phyloP scores from a whole-genome alignment of 148 eudicot species.

The Camellia granthamiana region DNA sequence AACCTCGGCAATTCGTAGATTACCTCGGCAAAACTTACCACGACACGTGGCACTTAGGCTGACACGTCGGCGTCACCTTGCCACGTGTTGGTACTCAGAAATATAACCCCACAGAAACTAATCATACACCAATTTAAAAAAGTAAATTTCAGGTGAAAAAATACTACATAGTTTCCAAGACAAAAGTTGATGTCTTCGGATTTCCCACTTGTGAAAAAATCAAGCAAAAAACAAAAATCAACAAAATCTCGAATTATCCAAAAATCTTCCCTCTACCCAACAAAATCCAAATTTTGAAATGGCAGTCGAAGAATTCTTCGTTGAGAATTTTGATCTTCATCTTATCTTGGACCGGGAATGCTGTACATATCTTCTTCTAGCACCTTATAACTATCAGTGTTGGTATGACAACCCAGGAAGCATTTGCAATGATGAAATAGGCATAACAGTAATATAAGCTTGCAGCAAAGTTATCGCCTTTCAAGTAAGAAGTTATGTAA shows the following conservation, averaged over 20 bases:
- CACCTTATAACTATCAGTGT: conserved; percentile 51
- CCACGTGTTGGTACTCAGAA: too few relatives aligned
- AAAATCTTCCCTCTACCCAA: background rate
- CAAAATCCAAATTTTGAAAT: background rate
- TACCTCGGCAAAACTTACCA: too few relatives aligned
- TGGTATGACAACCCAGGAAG: conserved; percentile 73
- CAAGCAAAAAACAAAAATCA: background rate
- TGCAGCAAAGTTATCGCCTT: conserved; percentile 69
- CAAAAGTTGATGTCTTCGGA: background rate
- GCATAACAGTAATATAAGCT: conserved; percentile 55
- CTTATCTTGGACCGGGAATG: conserved; percentile 36
- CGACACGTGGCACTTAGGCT: too few relatives aligned
- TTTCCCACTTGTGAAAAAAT: background rate
- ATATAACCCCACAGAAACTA: too few relatives aligned
- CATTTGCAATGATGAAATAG: conserved; percentile 64
- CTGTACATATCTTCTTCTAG: conserved; percentile 82
- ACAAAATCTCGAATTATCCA: background rate
- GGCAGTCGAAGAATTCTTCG: background rate
- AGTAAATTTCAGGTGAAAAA: too few relatives aligned
- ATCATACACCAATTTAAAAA: too few relatives aligned
- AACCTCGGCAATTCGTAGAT: too few relatives aligned
- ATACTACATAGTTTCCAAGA: background rate
- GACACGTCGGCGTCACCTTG: too few relatives aligned
- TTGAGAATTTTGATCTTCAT: conserved; percentile 53
- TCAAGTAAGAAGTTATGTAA: conserved; percentile 66